Base-by-base conservation (phyloP, 257 asterid genomes). In the Primulina eburnea region DNA sequence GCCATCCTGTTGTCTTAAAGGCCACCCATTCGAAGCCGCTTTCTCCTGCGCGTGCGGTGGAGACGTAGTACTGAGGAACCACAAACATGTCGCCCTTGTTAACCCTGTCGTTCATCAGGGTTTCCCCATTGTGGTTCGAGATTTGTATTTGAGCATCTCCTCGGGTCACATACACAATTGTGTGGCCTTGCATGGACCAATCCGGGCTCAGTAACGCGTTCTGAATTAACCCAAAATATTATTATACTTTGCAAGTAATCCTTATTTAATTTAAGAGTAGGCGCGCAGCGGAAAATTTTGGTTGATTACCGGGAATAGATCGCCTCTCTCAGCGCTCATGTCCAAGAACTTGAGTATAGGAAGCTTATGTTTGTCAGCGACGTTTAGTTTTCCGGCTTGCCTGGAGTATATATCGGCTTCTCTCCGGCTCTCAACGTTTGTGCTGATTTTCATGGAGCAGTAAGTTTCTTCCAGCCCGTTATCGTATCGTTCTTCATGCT, bases 281-380 rank as follows among this genome's bases (percentile, higher is more conserved):
- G 30, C n/a, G n/a, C n/a, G n/a, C 30, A 28, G 4, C 30, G 30
- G 30, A 28, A 28, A 28, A 28, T 28, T 60, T 17, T 63, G n/a
- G 14, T 26, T 10, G 7, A 3, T 61, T 80, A 88, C 95, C 82
- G 87, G 85, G 80, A 8, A 75, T 8, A 90, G 88, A 9, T 26
- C 55, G 67, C 90, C 92, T 73, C 75, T 85, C 66, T 87, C 90
- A 0, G 93, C 84, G 65, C 96, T 90, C 88, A 90, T 33, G 74
- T 88, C 97, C 77, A 90, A 35, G 93, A 20, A 62, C 35, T 21
- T 53, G 47, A 90, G 92, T 59, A 88, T 69, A 29, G 97, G 88
- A 29, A 90, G 84, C 79, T 88, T 90, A 18, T 81, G 64, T 60
- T 63, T 34, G 78, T 88, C 88, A 37, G 83, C 90, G 2, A 81